Evolutionary conservation across 2,329 filamentous ascomycete species (phyloP).

Genomic region (Periconia sp.): DNA sequence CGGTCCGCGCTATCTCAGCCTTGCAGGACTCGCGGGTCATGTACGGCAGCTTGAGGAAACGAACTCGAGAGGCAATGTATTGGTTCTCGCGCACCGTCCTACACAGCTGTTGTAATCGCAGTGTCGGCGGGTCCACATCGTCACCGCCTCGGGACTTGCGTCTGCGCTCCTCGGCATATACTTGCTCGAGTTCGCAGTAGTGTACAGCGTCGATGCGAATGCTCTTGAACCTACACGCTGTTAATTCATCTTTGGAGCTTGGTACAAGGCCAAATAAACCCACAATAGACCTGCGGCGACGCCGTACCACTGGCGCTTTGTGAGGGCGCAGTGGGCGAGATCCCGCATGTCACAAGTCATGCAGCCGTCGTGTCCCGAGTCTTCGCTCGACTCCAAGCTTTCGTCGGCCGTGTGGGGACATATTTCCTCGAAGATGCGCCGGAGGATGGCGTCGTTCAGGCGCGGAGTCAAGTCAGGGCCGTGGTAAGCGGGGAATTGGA

Average conservation of each 20-base stretch:
- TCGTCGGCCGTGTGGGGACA: conserved; percentile 81
- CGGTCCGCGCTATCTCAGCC: conserved; percentile 81
- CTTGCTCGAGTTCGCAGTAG: conserved; percentile 87
- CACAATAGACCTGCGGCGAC: conserved; percentile 68
- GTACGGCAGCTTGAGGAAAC: conserved; percentile 87
- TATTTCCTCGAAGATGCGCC: conserved; percentile 78
- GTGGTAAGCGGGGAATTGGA: conserved; percentile 37
- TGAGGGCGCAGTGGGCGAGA: conserved; percentile 77
- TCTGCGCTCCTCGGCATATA: conserved; percentile 74
- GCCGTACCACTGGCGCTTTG: conserved; percentile 73
- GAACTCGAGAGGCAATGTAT: conserved; percentile 71
- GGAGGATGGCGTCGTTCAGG: conserved; percentile 73
- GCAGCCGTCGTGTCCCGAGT: conserved; percentile 78
- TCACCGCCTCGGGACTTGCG: conserved; percentile 68
- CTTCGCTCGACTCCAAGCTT: conserved; percentile 79
- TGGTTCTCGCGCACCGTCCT: conserved; percentile 81
- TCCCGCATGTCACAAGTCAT: conserved; percentile 95
- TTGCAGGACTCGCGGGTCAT: conserved; percentile 92
- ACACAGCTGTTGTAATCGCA: conserved; percentile 78
- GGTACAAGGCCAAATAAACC: conserved; percentile 48
- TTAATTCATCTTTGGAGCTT: conserved; percentile 9
- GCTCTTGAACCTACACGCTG: conserved; percentile 73
- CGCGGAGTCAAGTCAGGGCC: conserved; percentile 51
- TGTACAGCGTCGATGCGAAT: conserved; percentile 93
- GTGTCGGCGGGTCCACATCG: conserved; percentile 78